Conservation (phyloP, 805 yeast species). For the Candida xyloterini region DNA sequence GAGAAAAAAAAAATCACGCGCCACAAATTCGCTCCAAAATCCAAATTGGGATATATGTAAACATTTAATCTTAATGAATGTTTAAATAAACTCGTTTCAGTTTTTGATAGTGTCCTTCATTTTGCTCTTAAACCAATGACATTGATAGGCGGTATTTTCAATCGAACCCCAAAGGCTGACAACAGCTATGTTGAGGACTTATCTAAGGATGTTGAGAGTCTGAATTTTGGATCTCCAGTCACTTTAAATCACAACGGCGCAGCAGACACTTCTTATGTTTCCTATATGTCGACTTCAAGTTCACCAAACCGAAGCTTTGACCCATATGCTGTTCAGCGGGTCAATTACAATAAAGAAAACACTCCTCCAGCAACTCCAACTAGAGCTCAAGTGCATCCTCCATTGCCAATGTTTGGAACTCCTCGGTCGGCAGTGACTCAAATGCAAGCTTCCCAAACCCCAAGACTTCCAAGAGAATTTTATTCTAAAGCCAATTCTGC, state of each 20-base stretch:
- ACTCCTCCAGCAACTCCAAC: slow-evolving; percentile 34
- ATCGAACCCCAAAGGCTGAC: slow-evolving; percentile 27
- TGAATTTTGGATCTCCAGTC: slow-evolving; percentile 30
- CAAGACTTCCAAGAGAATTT: slow-evolving; percentile 42
- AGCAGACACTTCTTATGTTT: slow-evolving; percentile 23
- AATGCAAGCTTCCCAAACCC: slow-evolving; percentile 24
- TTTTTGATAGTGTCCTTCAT: slow-evolving; percentile 1
- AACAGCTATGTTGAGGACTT: slow-evolving; percentile 31
- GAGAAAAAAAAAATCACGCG: neutral
- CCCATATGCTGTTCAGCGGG: slow-evolving; percentile 22
- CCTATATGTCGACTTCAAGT: slow-evolving; percentile 29
- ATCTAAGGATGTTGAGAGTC: slow-evolving; percentile 33
- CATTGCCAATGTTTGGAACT: slow-evolving; percentile 19
- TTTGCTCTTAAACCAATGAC: slow-evolving; percentile 20
- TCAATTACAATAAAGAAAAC: slow-evolving; percentile 44
- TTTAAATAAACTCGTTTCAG: slow-evolving; percentile 4
- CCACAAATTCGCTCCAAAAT: neutral
- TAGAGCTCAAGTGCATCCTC: slow-evolving; percentile 19
- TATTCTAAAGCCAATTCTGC: slow-evolving; percentile 59
- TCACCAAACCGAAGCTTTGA: slow-evolving; percentile 32
- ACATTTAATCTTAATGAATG: slow-evolving; percentile 9
- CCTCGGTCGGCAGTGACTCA: slow-evolving; percentile 24
- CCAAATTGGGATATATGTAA: slow-evolving; percentile 16
- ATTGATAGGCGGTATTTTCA: slow-evolving; percentile 31
- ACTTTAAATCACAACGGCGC: slow-evolving; percentile 23